These are phyloP conservation scores for Chiua virens DNA, from an alignment of 768 basidiomycete species.

Conservation along the genomic window DNA sequence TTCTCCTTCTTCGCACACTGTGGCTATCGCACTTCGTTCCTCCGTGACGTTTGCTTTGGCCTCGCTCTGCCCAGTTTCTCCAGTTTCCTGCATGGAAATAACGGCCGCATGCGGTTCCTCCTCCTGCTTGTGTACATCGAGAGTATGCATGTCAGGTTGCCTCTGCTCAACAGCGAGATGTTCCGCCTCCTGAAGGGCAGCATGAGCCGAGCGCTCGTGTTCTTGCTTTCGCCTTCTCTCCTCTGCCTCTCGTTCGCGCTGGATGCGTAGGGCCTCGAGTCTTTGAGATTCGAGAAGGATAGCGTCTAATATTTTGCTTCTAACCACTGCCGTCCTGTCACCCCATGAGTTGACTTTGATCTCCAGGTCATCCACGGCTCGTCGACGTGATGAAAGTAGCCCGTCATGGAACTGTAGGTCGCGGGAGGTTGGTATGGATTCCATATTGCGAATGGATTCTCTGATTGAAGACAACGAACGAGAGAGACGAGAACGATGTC, in stretches of 20 bases:
- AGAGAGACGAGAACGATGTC: slow-evolving; percentile 39
- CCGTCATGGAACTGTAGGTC: slow-evolving; percentile 48
- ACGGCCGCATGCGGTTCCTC: not conserved
- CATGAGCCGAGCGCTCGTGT: slow-evolving; percentile 31
- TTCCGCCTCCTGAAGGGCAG: slow-evolving; percentile 35
- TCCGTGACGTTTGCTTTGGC: not conserved
- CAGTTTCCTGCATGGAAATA: not conserved
- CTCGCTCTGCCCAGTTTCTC: not conserved
- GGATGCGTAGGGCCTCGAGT: slow-evolving; percentile 39
- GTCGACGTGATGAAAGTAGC: slow-evolving; percentile 48
- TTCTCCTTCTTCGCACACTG: slow-evolving; percentile 1
- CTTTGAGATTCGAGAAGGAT: slow-evolving; percentile 42
- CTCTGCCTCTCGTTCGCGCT: slow-evolving; percentile 27
- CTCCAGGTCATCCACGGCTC: slow-evolving; percentile 53
- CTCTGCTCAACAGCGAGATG: slow-evolving; percentile 26
- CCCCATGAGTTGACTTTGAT: slow-evolving; percentile 48
- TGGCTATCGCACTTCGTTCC: not conserved
- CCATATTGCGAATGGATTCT: slow-evolving; percentile 56
- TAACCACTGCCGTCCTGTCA: slow-evolving; percentile 33
- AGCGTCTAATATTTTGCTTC: slow-evolving; percentile 39
- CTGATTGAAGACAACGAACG: slow-evolving; percentile 55
- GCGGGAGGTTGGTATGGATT: slow-evolving; percentile 41
- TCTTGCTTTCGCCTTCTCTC: slow-evolving; percentile 19
- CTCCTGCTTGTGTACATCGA: not conserved
- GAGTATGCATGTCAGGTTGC: slow-evolving; percentile 29